Evolutionary conservation across 495 filamentous ascomycete genomes (phyloP).

Genomic region (Xylaria flabelliformis): DNA sequence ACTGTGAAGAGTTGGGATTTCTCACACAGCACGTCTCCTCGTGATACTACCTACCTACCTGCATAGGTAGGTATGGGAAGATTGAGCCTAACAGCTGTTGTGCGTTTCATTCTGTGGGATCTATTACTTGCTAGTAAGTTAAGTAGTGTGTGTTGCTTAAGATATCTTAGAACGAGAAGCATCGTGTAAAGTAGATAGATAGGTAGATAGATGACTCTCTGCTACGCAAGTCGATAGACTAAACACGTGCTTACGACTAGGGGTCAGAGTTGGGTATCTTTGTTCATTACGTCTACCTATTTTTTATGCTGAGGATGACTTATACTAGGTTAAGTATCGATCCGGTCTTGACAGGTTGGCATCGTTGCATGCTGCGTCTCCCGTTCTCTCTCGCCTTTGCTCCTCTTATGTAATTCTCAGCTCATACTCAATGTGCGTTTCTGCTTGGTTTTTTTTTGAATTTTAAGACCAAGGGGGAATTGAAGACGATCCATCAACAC

Average conservation of each 20-base stretch:
- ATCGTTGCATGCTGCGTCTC: neutral
- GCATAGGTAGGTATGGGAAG: too few species aligned
- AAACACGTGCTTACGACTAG: too few species aligned
- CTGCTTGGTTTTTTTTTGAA: neutral
- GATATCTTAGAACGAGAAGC: too few species aligned
- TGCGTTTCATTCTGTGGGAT: too few species aligned
- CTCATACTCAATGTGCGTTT: neutral
- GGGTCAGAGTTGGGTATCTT: constrained; percentile 14
- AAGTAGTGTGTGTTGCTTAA: too few species aligned
- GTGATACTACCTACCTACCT: too few species aligned
- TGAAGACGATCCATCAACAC: neutral
- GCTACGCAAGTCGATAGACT: too few species aligned
- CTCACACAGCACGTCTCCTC: neutral
- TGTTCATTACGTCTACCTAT: neutral
- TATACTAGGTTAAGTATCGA: neutral
- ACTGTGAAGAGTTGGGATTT: neutral
- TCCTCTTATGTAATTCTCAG: neutral
- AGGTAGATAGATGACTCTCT: neutral
- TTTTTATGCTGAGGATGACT: neutral
- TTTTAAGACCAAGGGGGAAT: too few species aligned
- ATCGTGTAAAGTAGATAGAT: neutral
- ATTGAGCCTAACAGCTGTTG: too few species aligned
- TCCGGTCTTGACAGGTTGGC: neutral
- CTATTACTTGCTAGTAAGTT: too few species aligned
- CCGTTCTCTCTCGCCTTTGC: neutral